Percentiles rank a stretch among this genome's conserved stretches.
These are phyloP conservation scores for Eucalyptus sp. DNA, from an alignment of 345 rosid species.

Conservation along the genomic window DNA sequence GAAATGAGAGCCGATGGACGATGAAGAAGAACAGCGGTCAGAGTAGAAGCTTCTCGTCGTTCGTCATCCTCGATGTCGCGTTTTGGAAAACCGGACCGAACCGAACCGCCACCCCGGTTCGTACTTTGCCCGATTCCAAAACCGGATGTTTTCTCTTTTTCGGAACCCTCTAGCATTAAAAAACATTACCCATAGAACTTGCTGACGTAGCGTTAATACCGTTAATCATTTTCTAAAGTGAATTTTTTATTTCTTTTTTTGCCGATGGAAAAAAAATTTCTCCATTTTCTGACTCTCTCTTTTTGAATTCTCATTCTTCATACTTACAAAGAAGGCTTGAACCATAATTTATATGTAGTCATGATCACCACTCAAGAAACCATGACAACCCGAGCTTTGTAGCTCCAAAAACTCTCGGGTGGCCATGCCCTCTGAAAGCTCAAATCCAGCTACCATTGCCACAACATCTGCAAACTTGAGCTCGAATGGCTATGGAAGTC, in stretches of 20 bases:
- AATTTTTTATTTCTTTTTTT: not conserved
- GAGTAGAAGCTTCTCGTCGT: not conserved
- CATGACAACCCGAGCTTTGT: too few species aligned
- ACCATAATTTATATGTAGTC: too few species aligned
- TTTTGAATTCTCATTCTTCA: not conserved
- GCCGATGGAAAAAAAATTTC: not conserved
- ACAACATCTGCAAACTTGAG: not conserved
- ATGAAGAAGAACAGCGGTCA: not conserved
- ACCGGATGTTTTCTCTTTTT: not conserved
- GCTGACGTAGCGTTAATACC: not conserved
- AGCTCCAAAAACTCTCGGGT: fast-evolving
- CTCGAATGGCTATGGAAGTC: fast-evolving
- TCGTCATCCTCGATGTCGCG: not conserved
- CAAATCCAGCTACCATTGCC: not conserved
- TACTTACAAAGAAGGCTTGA: too few species aligned
- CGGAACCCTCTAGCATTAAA: too few species aligned
- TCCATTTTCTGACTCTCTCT: not conserved
- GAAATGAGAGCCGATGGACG: not conserved
- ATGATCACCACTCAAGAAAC: too few species aligned
- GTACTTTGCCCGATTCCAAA: not conserved
- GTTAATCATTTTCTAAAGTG: not conserved
- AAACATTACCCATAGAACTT: not conserved
- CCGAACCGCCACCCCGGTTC: not conserved
- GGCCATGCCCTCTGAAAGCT: fast-evolving
- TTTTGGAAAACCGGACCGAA: not conserved